Percentiles rank a stretch among this genome's conserved stretches.
phyloP scores from a whole-genome alignment of 345 rosid species.

The Theobroma cacao region DNA sequence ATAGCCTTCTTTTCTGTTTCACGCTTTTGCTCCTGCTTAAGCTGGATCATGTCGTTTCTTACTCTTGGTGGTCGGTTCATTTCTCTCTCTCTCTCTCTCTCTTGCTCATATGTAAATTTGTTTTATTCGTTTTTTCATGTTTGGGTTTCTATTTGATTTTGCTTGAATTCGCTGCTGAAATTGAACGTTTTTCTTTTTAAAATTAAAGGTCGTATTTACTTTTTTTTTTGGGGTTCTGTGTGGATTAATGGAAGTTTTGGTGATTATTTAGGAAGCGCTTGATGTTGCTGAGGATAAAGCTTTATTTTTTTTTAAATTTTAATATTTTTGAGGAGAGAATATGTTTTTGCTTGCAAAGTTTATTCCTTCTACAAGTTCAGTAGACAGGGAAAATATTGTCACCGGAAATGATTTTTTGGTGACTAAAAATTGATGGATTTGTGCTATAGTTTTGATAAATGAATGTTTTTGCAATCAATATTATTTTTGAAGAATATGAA shows the following conservation, averaged over 20 bases:
- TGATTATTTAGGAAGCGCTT: neutral
- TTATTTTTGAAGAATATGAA: neutral
- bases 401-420: too few species aligned
- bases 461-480: neutral
- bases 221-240: neutral
- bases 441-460: neutral
- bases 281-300: neutral
- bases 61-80: conserved; percentile 81
- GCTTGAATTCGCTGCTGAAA: conserved; percentile 1
- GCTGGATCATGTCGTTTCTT: conserved; percentile 51
- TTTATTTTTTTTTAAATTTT: neutral
- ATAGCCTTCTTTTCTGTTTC: conserved; percentile 64
- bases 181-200: neutral
- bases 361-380: neutral
- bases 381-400: neutral
- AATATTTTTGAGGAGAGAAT: neutral
- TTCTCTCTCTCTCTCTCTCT: conserved; percentile 4
- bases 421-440: neutral
- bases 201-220: neutral
- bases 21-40: conserved; percentile 74
- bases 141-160: conserved; percentile 8
- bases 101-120: neutral
- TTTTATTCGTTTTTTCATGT: neutral
- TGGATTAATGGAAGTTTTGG: neutral
- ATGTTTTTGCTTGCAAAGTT: neutral